Evolutionary conservation across 2,329 filamentous ascomycete genomes (phyloP).

Genomic region (Paracoccidioides lutzii): DNA sequence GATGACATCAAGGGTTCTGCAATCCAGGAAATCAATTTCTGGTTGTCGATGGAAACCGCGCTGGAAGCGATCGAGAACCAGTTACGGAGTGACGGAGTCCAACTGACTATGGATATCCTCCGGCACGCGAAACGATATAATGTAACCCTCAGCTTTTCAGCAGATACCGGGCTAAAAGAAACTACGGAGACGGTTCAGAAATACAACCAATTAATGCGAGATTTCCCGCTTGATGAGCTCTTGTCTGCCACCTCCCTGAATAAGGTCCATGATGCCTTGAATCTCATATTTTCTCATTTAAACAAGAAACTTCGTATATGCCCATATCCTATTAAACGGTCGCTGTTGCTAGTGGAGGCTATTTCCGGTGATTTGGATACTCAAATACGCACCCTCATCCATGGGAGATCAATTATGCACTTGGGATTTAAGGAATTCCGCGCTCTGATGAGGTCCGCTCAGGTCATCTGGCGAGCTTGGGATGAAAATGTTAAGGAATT

Average conservation of each 20-base stretch:
- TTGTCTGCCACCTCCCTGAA: conserved; percentile 78
- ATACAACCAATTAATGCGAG: conserved; percentile 97
- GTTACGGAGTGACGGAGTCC: conserved; percentile 75
- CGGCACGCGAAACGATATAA: conserved; percentile 97
- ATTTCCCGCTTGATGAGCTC: conserved; percentile 91
- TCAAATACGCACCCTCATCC: conserved; percentile 71
- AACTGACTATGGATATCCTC: conserved; percentile 82
- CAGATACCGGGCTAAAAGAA: conserved; percentile 92
- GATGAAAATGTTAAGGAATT: conserved; percentile 96
- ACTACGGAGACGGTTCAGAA: conserved; percentile 93
- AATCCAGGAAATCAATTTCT: conserved; percentile 97
- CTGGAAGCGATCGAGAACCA: conserved; percentile 85
- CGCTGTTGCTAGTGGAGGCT: conserved; percentile 86
- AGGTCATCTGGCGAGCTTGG: conserved; percentile 82
- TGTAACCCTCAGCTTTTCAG: conserved; percentile 89
- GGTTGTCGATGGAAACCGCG: conserved; percentile 91
- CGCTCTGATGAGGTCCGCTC: conserved; percentile 67
- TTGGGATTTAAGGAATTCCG: conserved; percentile 86
- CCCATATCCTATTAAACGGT: conserved; percentile 84
- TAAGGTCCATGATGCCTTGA: conserved; percentile 79
- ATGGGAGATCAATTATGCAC: conserved; percentile 78
- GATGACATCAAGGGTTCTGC: conserved; percentile 69
- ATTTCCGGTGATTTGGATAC: conserved; percentile 88
- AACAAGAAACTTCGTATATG: conserved; percentile 97
- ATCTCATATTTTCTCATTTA: conserved; percentile 81